phyloP scores from a whole-genome alignment of 148 eudicot genomes.

The Cornus florida region DNA sequence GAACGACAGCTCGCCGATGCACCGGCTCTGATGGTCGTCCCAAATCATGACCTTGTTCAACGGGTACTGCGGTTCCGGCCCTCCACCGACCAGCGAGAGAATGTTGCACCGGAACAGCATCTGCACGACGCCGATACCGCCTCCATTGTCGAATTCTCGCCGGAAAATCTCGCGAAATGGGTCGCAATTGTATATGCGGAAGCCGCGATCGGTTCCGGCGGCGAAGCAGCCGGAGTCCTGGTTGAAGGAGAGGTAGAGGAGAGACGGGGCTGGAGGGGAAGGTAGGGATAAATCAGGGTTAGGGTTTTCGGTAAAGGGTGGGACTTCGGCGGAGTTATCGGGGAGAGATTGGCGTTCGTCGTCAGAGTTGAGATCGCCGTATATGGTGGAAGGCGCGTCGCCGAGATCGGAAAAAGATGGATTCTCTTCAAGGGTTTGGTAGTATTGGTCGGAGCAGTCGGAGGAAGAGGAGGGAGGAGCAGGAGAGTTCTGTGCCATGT shows the following conservation, averaged over 20 bases:
- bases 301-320: slow-evolving; percentile 11
- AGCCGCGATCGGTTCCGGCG: slow-evolving; percentile 50
- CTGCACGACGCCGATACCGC: slow-evolving; percentile 44
- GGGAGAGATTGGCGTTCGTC: not conserved
- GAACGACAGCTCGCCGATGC: slow-evolving; percentile 60
- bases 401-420: not conserved
- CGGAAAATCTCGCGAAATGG: slow-evolving; percentile 48
- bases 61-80: slow-evolving; percentile 41
- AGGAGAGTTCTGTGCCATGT: not conserved
- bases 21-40: slow-evolving; percentile 57
- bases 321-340: slow-evolving; percentile 16
- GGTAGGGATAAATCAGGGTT: not conserved
- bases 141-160: slow-evolving; percentile 25
- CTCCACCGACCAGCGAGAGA: slow-evolving; percentile 51
- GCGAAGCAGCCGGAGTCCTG: slow-evolving; percentile 61
- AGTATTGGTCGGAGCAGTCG: not conserved
- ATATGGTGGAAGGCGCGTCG: not conserved
- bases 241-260: slow-evolving; percentile 49
- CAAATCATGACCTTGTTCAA: slow-evolving; percentile 59
- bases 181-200: slow-evolving; percentile 48
- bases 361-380: not conserved
- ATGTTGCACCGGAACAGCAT: slow-evolving; percentile 66
- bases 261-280: slow-evolving; percentile 10
- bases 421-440: not conserved
- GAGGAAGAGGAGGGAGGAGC: not conserved